phyloP scores from a whole-genome alignment of 2,329 filamentous ascomycete genomes.

The Hypoxylon rubiginosum region DNA sequence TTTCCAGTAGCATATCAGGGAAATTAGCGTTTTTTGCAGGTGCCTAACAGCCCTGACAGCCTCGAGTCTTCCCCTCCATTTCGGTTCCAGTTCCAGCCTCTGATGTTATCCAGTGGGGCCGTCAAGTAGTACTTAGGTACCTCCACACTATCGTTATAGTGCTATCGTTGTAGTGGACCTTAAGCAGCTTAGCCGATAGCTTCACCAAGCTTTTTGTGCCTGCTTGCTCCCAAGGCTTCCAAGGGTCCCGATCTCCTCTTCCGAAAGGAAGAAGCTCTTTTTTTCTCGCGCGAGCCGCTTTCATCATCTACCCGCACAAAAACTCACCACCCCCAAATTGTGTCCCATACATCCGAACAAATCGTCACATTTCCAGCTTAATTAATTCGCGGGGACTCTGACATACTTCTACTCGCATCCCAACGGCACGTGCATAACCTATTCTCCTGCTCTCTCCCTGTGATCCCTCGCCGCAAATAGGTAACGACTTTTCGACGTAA shows the following conservation, averaged over 20 bases:
- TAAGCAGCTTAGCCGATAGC: slow-evolving; percentile 40
- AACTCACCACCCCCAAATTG: slow-evolving; percentile 32
- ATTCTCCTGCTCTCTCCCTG: slow-evolving; percentile 4
- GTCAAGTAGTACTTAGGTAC: slow-evolving; percentile 9
- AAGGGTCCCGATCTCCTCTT: slow-evolving; percentile 21
- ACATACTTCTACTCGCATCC: slow-evolving; percentile 12
- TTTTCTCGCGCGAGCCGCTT: slow-evolving; percentile 48
- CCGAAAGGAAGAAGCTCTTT: slow-evolving; percentile 33
- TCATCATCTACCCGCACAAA: slow-evolving; percentile 49
- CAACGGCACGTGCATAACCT: slow-evolving; percentile 35
- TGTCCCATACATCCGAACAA: slow-evolving; percentile 34
- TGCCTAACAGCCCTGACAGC: not conserved
- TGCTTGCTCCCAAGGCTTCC: slow-evolving; percentile 16
- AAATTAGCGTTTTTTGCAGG: slow-evolving; percentile 14
- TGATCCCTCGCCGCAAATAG: slow-evolving; percentile 22
- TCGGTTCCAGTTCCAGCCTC: slow-evolving; percentile 16
- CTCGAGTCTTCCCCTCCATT: slow-evolving; percentile 17
- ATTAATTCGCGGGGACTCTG: slow-evolving; percentile 33
- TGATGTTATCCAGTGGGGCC: slow-evolving; percentile 9
- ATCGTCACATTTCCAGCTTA: slow-evolving; percentile 25
- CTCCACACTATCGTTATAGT: slow-evolving; percentile 3
- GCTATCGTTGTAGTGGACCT: slow-evolving; percentile 19
- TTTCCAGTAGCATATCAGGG: slow-evolving; percentile 8
- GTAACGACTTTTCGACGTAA: slow-evolving; percentile 20
- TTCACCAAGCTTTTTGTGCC: slow-evolving; percentile 19